Base-by-base conservation (phyloP, 2,329 filamentous ascomycete genomes). In the Delphinella strobiligena region DNA sequence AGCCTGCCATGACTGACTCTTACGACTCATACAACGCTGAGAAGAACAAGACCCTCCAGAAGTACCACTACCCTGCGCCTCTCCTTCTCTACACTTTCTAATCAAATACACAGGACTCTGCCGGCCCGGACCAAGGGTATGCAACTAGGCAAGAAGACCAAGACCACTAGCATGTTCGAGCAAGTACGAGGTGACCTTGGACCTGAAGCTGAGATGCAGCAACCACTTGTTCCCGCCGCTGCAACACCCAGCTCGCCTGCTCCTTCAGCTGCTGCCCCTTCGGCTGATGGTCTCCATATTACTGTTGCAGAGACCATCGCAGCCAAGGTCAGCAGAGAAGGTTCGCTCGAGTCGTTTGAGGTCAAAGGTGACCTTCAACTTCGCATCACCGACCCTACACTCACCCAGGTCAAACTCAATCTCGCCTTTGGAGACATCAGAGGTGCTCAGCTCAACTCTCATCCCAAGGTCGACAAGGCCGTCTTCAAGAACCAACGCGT, bases 101-200 rank as follows among this genome's bases (percentile, higher is more conserved):
- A 47, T 75, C 69, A 55, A 7, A 7, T 12, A 7, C 22, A 27
- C 22, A 27, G 22, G 22, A 66, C 72, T 37, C 58, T 75, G 54
- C 75, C 83, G 37, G 75, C 80, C 44, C 86, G 93, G 65, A 87
- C 86, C 53, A 98, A 98, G 70, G 91, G 91, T 51, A 98, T 98
- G 93, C 89, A 96, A 63, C 71, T 98, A 42, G 91, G 91, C 63
- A 96, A 96, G 71, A 98, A 98, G 68, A 93, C 85, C 45, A 96
- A 96, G 70, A 88, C 85, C 16, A 93, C 83, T 19, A 89, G 93
- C 61, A 94, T 96, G 72, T 96, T 93, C 59, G 89, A 96, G 63
- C 83, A 88, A 54, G 88, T 98, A 24, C 81, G 87, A 49, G 85
- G 84, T 44, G 89, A 96, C 49, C 72, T 96, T 57, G 88, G 87